Evolutionary conservation across 306 rosid genomes (phyloP).

Genomic region (Trifolium dubium): DNA sequence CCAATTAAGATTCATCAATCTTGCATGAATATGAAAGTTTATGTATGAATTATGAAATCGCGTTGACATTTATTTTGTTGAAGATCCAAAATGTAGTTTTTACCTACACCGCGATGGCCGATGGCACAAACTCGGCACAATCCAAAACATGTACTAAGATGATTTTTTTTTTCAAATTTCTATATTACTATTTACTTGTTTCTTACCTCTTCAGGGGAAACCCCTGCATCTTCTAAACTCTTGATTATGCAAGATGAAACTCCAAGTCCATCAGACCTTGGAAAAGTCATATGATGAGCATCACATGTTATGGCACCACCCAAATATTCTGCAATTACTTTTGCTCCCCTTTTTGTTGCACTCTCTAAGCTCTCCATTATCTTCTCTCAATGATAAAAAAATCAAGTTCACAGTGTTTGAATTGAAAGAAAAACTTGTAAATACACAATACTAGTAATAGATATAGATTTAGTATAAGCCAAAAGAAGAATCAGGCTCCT

Average conservation of each 20-base stretch:
- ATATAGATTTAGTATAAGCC: background rate
- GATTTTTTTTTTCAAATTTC: too few species aligned
- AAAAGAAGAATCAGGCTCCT: background rate
- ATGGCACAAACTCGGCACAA: background rate
- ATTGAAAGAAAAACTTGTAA: background rate
- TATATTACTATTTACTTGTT: background rate
- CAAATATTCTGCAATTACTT: conserved; percentile 67
- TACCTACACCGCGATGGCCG: background rate
- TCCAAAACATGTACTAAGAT: background rate
- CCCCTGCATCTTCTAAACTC: conserved; percentile 70
- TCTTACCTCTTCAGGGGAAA: conserved; percentile 74
- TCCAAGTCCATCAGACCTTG: conserved; percentile 75
- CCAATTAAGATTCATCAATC: background rate
- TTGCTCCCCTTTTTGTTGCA: conserved; percentile 68
- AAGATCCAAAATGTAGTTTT: background rate
- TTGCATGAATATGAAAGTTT: conserved; percentile 15
- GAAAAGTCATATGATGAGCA: conserved; percentile 83
- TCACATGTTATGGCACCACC: conserved; percentile 77
- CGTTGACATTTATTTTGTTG: background rate
- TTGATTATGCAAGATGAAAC: conserved; percentile 68
- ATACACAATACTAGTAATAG: background rate
- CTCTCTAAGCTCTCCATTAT: conserved; percentile 79
- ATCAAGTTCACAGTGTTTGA: background rate
- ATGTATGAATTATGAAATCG: background rate
- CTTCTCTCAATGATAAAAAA: conserved; percentile 32